These are phyloP conservation scores for Vigna angularis DNA, from an alignment of 306 rosid genomes.

Conservation along the genomic window DNA sequence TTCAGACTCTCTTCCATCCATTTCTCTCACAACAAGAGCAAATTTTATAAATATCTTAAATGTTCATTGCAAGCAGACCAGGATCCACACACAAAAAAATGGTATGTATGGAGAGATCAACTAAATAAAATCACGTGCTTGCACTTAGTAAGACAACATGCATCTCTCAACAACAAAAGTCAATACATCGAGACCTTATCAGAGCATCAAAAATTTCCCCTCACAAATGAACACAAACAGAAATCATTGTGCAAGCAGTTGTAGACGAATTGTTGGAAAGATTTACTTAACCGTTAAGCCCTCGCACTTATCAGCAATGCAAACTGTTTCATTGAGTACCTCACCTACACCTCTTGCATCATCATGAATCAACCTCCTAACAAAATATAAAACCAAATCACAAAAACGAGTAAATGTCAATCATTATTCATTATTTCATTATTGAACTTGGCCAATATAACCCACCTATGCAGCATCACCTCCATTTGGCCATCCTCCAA, in stretches of 20 bases:
- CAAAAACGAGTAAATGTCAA: conserved; percentile 22
- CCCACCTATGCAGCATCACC: conserved; percentile 82
- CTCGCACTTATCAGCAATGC: conserved; percentile 62
- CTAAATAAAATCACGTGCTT: conserved; percentile 1
- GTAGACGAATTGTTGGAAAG: conserved; percentile 19
- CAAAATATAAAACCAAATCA: conserved; percentile 41
- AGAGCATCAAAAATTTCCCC: conserved; percentile 5
- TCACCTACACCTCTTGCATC: conserved; percentile 95
- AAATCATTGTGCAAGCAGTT: conserved; percentile 27
- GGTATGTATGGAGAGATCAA: conserved; percentile 12
- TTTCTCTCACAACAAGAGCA: background rate
- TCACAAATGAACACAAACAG: conserved; percentile 32
- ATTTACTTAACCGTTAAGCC: conserved; percentile 81
- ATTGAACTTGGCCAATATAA: conserved; percentile 37
- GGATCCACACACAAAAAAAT: conserved; percentile 23
- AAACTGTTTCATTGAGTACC: conserved; percentile 87
- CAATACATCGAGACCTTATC: conserved; percentile 3
- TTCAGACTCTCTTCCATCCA: too few species aligned
- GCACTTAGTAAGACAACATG: conserved; percentile 1
- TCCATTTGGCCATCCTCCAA: conserved; percentile 83
- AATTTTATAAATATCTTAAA: conserved; percentile 5
- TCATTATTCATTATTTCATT: conserved; percentile 22
- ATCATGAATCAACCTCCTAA: conserved; percentile 91
- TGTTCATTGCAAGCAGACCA: conserved; percentile 14
- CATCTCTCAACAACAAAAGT: conserved; percentile 11